phyloP scores from a whole-genome alignment of 2,329 filamentous ascomycete species.

The Cercospora brassicicola region DNA sequence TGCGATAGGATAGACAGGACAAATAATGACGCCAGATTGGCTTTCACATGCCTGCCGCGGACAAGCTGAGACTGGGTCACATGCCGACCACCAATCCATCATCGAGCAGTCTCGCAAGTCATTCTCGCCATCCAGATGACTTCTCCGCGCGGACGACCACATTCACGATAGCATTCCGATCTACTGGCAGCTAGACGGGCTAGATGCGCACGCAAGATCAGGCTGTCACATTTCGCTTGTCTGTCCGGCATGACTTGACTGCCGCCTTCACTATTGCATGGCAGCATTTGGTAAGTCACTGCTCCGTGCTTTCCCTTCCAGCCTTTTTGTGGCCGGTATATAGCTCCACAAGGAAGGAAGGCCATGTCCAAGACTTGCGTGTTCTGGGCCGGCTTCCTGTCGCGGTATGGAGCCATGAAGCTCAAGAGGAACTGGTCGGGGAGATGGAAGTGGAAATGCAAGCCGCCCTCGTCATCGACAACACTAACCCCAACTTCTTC shows the following conservation, averaged over 20 bases:
- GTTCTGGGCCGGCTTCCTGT: conserved; percentile 9
- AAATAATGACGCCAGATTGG: conserved; percentile 5
- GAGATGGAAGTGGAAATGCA: conserved; percentile 4
- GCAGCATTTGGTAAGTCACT: conserved; percentile 27
- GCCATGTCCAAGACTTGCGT: conserved; percentile 4
- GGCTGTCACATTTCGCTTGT: conserved; percentile 9
- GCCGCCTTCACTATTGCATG: conserved; percentile 22
- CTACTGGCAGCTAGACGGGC: neutral
- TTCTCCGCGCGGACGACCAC: neutral
- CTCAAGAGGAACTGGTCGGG: conserved; percentile 10
- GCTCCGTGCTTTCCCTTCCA: conserved; percentile 8
- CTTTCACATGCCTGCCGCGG: conserved; percentile 17
- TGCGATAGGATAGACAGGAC: neutral
- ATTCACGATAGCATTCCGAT: neutral
- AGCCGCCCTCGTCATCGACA: conserved; percentile 2
- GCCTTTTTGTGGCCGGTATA: neutral
- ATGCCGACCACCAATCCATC: conserved; percentile 1
- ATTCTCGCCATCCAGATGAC: conserved; percentile 7
- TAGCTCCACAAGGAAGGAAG: neutral
- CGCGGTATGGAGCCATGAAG: conserved; percentile 12
- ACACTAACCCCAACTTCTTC: conserved; percentile 2
- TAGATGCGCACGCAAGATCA: conserved; percentile 8
- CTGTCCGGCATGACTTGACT: conserved; percentile 15
- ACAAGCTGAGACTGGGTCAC: conserved; percentile 3
- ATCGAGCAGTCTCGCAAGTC: neutral